phyloP scores from a whole-genome alignment of 2,329 filamentous ascomycete genomes.

The Aspergillus versicolor region DNA sequence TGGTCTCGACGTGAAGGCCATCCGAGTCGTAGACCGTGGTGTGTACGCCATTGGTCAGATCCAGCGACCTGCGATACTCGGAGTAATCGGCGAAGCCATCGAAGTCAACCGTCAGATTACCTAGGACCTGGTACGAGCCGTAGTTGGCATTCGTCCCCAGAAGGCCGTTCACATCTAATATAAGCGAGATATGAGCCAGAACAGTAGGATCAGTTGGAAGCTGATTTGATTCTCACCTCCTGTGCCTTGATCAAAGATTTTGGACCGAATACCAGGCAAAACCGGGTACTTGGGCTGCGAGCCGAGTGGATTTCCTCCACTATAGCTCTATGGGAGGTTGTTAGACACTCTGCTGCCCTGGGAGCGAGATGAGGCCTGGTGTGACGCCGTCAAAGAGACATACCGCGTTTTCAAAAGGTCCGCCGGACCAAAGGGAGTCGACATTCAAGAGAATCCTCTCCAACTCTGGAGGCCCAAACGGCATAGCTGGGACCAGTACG shows the following conservation, averaged over 20 bases:
- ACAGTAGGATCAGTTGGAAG: neutral
- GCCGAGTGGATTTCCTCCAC: constrained; percentile 18
- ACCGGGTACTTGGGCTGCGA: constrained; percentile 15
- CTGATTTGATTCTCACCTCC: constrained; percentile 9
- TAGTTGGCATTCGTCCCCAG: constrained; percentile 17
- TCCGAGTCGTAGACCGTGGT: neutral
- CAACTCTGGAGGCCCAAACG: constrained; percentile 13
- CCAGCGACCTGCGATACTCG: constrained; percentile 9
- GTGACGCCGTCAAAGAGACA: neutral
- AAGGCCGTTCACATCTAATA: constrained; percentile 12
- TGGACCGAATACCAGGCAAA: constrained; percentile 18
- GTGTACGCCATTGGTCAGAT: neutral
- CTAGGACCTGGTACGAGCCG: constrained; percentile 23
- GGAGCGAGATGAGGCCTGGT: no score
- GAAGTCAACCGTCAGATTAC: constrained; percentile 21
- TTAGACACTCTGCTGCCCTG: no score
- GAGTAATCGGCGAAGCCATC: constrained; percentile 15
- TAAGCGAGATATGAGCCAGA: neutral
- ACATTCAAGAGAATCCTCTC: constrained; percentile 24
- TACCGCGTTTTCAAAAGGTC: constrained; percentile 23
- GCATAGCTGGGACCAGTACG: constrained; percentile 13
- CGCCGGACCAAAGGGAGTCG: constrained; percentile 28
- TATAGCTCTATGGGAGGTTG: constrained; percentile 9
- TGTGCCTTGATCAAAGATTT: constrained; percentile 23
- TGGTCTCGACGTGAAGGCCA: neutral